Base-by-base conservation (phyloP, 2,329 filamentous ascomycete species). In the Fusarium humuli region DNA sequence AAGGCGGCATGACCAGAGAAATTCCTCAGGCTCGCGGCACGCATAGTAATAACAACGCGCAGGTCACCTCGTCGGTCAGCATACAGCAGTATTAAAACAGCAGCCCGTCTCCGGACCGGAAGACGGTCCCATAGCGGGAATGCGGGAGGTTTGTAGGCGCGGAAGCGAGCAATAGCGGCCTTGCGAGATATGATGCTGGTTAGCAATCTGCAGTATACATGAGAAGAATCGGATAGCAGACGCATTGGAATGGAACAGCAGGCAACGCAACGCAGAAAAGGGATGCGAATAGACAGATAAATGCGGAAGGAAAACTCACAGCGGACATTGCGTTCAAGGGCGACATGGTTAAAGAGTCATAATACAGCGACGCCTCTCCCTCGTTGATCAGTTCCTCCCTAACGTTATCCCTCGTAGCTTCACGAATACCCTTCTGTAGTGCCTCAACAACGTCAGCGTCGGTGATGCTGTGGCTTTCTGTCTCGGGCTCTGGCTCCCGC, bases 1-100 rank as follows among this genome's bases (percentile, higher is more conserved):
- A 97, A 89, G 34, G 94, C 94, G 23, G 93, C 94, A 76, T 97
- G 94, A 25, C 94, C 94, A n/a, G 92, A 93, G 81, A 90, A 92
- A 75, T 84, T 91, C 61, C 89, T 83, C 71, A 92, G 78, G 44
- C 83, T 88, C 20, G 88, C 85, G 18, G 90, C 88, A 53, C 90
- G 86, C 87, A 91, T 91, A 18, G 90, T 92, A 64, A 92, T 85
- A 32, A 92, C 90, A 53, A 91, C 88, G 20, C 89, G 88, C 63
- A 98, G 83, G 72, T 97, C 92, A 42, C 95, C 95, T 67, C 87
- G 84, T 45, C 87, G 87, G 79, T 98, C 95, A 37, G 94, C 93
- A 78, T 96, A 98, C 3, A 98, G 86, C 55, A 98, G 86, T 50
- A 98, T 87, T 57, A 98, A 83, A 42, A 98, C 95, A 25, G 95